Base-by-base conservation (phyloP, 176 grass and related monocot species). In the Cenchrus americanus region DNA sequence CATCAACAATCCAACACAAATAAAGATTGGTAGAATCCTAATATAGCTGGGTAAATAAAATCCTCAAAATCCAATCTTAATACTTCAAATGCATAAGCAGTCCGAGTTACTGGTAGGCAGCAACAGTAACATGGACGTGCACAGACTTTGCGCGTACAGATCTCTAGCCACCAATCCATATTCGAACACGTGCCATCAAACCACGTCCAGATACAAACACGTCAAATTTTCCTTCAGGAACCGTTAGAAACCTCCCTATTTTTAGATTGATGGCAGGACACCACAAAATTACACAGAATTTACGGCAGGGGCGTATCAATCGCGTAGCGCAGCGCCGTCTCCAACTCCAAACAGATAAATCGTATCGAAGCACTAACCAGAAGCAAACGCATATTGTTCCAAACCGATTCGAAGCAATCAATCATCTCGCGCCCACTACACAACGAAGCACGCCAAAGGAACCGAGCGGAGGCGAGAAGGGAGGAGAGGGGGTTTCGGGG, bases 221-320 rank as follows among this genome's bases (percentile, higher is more conserved):
- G 5, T 54, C 24, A 43, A 67, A 57, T 1, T 54, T 26, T 43
- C 14, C 49, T 57, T 11, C n/a, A 69, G 40, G 57, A 57, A 13
- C 14, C 8, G 51, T 57, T 58, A 54, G 24, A 13, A 32, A 54
- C 6, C 26, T 37, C 8, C 4, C 51, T 5, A 7, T 26, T 68
- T 26, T 26, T 44, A 70, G 65, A 44, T 81, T 58, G 66, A 75
- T 59, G 46, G 7, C 43, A 69, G 9, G 14, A 52, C 43, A 59
- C 58, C 57, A 75, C 5, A 69, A 26, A 80, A 48, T n/a, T 59
- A n/a, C 51, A 61, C 4, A 2, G 18, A 87, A 79, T 79, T 74
- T 26, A 79, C 49, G 60, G 55, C 48, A 77, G 50, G 65, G 30
- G 73, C 79, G 13, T 79, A 66, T 68, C 66, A 67, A 86, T 81